A percentile compares a stretch with the other conserved stretches of the same genome.
Conservation (phyloP, 306 rosid species). For the Castanea crenata region DNA sequence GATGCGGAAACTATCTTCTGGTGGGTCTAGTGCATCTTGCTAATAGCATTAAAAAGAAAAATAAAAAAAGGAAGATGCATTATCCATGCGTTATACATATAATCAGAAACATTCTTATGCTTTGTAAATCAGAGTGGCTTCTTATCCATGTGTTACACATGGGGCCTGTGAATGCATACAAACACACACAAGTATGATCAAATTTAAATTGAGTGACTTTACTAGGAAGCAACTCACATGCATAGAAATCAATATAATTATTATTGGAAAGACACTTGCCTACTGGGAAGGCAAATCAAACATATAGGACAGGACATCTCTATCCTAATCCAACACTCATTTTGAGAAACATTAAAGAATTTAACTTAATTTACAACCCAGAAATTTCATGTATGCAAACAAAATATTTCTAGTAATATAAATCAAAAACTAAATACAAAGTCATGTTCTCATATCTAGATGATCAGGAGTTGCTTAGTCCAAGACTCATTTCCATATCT, state of each 20-base stretch:
- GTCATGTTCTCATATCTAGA: neutral
- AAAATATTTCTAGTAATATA: neutral
- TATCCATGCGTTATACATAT: neutral
- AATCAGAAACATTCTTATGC: conserved; percentile 1
- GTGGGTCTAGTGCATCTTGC: conserved; percentile 92
- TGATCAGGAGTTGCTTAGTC: neutral
- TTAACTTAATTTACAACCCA: neutral
- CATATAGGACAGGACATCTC: neutral
- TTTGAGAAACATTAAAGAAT: neutral
- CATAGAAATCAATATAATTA: neutral
- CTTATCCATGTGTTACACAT: neutral
- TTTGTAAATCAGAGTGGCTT: neutral
- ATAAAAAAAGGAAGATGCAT: neutral
- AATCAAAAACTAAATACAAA: neutral
- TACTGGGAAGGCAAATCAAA: neutral
- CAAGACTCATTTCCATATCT: neutral
- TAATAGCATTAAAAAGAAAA: conserved; percentile 38
- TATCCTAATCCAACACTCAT: neutral
- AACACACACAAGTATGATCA: neutral
- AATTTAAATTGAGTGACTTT: neutral
- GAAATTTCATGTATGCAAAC: neutral
- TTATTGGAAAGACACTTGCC: neutral
- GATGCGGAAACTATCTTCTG: conserved; percentile 96
- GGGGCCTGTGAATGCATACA: neutral
- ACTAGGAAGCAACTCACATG: neutral